Conservation (phyloP, 805 yeast genomes). For the Pichia occidentalis region DNA sequence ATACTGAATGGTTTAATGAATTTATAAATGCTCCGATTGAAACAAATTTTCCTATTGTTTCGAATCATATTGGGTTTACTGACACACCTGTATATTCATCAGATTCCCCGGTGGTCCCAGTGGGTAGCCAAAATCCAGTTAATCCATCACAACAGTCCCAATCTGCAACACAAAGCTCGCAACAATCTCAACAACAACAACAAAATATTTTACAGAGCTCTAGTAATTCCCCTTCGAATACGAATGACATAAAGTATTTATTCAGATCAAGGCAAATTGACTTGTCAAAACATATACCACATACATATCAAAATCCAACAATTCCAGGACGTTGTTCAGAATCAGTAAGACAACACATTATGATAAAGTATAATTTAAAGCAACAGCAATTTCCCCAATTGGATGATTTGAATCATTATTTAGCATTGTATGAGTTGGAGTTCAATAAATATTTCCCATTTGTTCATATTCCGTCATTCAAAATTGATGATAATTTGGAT, state of each 20-base stretch:
- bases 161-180: neutral
- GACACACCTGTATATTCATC: slow-evolving; percentile 32
- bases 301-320: slow-evolving; percentile 24
- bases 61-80: slow-evolving; percentile 55
- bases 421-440: slow-evolving; percentile 66
- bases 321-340: slow-evolving; percentile 38
- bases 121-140: slow-evolving; percentile 3
- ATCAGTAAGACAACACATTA: slow-evolving; percentile 47
- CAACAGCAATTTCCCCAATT: slow-evolving; percentile 65
- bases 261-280: slow-evolving; percentile 64
- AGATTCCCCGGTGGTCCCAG: slow-evolving; percentile 28
- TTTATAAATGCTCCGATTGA: slow-evolving; percentile 64
- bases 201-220: neutral
- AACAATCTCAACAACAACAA: too few species aligned
- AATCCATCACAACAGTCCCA: slow-evolving; percentile 8
- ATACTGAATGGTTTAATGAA: slow-evolving; percentile 62
- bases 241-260: slow-evolving; percentile 48
- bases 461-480: slow-evolving; percentile 63
- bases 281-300: slow-evolving; percentile 44
- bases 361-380: slow-evolving; percentile 45
- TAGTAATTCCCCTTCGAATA: slow-evolving; percentile 17
- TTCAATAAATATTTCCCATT: slow-evolving; percentile 82
- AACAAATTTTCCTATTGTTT: slow-evolving; percentile 44
- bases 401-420: slow-evolving; percentile 70
- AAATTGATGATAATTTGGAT: slow-evolving; percentile 42